These are phyloP conservation scores for Castanopsis chinensis DNA, from an alignment of 306 rosid species.

Conservation along the genomic window DNA sequence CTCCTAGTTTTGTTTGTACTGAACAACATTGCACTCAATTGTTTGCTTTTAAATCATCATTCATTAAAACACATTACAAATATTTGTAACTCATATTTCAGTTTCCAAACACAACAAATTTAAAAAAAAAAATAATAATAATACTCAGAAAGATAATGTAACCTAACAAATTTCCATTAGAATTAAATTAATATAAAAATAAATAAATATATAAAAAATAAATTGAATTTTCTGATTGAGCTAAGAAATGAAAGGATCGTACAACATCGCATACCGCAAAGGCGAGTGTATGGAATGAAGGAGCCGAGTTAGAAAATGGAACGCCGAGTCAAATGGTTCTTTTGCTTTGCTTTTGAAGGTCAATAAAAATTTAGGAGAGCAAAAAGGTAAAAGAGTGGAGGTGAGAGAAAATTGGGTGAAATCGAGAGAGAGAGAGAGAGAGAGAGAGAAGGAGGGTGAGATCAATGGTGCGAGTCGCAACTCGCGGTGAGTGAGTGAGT, in stretches of 20 bases:
- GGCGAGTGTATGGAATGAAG: neutral
- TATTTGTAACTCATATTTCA: too few species aligned
- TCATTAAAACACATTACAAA: too few species aligned
- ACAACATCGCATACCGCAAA: neutral
- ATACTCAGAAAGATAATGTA: too few species aligned
- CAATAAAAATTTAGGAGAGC: neutral
- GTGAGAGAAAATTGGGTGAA: conserved; percentile 10
- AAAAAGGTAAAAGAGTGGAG: conserved; percentile 16
- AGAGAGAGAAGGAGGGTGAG: conserved; percentile 24
- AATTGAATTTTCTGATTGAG: neutral
- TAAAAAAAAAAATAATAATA: too few species aligned
- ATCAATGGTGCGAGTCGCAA: conserved; percentile 46
- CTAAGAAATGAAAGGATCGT: neutral
- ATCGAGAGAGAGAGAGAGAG: too few species aligned
- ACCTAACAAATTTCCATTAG: neutral
- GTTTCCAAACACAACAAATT: too few species aligned
- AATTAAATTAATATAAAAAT: neutral
- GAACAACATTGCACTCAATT: too few species aligned
- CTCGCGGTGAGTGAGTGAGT: conserved; percentile 30
- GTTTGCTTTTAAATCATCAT: too few species aligned
- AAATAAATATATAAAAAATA: neutral
- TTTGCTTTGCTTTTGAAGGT: neutral
- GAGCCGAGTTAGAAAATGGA: neutral
- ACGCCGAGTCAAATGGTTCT: neutral
- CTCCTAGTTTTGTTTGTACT: too few species aligned